These are phyloP conservation scores for Dissoconium aciculare DNA, from an alignment of 2,329 filamentous ascomycete genomes.

Conservation along the genomic window DNA sequence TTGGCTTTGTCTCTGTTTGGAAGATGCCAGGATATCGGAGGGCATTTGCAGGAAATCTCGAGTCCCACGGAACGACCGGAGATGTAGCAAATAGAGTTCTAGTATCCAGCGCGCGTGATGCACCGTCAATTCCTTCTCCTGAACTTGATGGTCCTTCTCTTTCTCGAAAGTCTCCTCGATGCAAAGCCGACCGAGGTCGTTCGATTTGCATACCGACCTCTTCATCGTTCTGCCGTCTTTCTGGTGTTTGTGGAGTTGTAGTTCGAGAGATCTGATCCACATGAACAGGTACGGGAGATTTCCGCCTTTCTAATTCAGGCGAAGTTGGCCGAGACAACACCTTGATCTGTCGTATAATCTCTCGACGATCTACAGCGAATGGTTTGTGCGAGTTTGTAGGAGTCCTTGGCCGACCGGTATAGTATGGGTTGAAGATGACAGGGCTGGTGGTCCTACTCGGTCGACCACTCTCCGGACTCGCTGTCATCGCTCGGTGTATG, in stretches of 20 bases:
- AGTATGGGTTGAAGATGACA: conserved; percentile 24
- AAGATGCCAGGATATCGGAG: no score
- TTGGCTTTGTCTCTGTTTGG: no score
- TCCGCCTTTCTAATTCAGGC: conserved; percentile 25
- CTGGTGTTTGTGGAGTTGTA: conserved; percentile 12
- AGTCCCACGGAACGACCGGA: conserved; percentile 44
- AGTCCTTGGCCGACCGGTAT: conserved; percentile 21
- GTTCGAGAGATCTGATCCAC: conserved; percentile 3
- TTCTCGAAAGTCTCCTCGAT: conserved; percentile 47
- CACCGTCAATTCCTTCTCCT: conserved; percentile 11
- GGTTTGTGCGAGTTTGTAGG: conserved; percentile 17
- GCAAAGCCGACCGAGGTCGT: conserved; percentile 60
- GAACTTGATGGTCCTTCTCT: conserved; percentile 19
- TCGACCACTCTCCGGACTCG: conserved; percentile 10
- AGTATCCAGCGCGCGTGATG: conserved; percentile 8
- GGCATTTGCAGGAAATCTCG: conserved; percentile 29
- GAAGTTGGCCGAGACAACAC: conserved; percentile 23
- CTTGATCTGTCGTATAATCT: conserved; percentile 76
- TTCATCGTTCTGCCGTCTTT: conserved; percentile 14
- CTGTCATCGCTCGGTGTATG: conserved; percentile 7
- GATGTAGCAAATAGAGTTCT: conserved; percentile 31
- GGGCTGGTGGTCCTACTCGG: conserved; percentile 8
- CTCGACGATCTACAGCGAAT: conserved; percentile 44
- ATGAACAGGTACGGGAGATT: conserved; percentile 31
- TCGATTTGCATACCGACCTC: conserved; percentile 46